Evolutionary conservation across 2,329 filamentous ascomycete genomes (phyloP).

Genomic region (Hymenoscyphus fructigenus): DNA sequence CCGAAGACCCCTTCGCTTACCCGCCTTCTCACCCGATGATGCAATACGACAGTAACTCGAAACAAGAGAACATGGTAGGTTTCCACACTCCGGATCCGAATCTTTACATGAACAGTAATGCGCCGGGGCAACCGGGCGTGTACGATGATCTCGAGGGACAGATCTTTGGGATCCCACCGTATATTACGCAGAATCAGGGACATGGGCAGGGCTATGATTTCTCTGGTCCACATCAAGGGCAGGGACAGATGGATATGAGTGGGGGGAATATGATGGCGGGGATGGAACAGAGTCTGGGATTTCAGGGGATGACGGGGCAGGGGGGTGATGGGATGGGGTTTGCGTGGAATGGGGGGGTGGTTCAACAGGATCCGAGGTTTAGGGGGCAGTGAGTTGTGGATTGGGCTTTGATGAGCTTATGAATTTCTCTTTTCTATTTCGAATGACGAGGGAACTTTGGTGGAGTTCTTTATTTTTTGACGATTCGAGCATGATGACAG

Average conservation of each 20-base stretch:
- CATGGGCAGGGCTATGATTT: not conserved
- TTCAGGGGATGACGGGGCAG: not conserved
- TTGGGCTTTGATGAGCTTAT: not conserved
- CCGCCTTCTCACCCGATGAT: slow-evolving; percentile 72
- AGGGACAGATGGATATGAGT: not conserved
- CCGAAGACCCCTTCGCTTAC: slow-evolving; percentile 75
- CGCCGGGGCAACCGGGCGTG: slow-evolving; percentile 20
- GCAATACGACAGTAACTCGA: slow-evolving; percentile 47
- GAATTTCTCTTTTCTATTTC: not conserved
- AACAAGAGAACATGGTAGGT: slow-evolving; percentile 26
- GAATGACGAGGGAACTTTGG: no score
- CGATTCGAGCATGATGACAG: no score
- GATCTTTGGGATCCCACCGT: slow-evolving; percentile 69
- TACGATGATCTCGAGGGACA: slow-evolving; percentile 70
- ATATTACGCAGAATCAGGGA: slow-evolving; percentile 46
- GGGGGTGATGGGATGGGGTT: not conserved
- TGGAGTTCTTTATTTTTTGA: no score
- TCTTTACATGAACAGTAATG: slow-evolving; percentile 34
- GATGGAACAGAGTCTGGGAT: not conserved
- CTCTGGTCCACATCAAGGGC: no score
- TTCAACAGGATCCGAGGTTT: not conserved
- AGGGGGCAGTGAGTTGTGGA: not conserved
- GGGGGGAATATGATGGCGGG: not conserved
- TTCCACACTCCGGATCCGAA: slow-evolving; percentile 15
- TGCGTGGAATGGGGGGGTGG: not conserved